Evolutionary conservation across 2,329 filamentous ascomycete species (phyloP).

Genomic region (Ascochyta pisi): DNA sequence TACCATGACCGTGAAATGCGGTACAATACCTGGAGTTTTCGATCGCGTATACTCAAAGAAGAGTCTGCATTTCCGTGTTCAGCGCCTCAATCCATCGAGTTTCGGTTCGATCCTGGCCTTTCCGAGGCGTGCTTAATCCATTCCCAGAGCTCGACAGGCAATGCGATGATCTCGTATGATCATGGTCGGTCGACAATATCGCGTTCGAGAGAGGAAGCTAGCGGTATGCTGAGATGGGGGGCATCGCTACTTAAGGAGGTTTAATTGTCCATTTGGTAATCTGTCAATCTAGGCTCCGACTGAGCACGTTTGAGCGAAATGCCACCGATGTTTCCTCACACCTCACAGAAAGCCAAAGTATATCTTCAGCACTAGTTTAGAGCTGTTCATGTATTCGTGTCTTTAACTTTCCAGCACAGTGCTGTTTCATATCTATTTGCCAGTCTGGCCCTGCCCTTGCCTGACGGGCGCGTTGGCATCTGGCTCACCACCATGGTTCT

Average conservation of each 20-base stretch:
- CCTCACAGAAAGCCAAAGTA: not conserved
- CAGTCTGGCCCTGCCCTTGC: constrained; percentile 28
- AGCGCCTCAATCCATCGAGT: no score
- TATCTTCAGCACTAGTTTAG: not conserved
- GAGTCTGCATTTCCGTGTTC: no score
- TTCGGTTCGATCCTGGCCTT: no score
- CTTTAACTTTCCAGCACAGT: not conserved
- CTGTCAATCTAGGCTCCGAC: not conserved
- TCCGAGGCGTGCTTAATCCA: no score
- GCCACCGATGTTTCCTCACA: not conserved
- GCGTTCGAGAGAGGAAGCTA: no score
- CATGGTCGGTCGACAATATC: no score
- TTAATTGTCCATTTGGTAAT: not conserved
- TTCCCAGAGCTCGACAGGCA: not conserved
- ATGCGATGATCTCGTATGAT: not conserved
- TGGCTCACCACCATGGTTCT: constrained; percentile 50
- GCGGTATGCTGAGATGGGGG: not conserved
- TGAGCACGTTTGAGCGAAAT: constrained; percentile 17
- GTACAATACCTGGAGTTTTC: no score
- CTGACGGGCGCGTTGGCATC: constrained; percentile 51
- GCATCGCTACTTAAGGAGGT: not conserved
- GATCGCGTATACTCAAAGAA: no score
- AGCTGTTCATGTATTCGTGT: constrained; percentile 1
- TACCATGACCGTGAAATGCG: no score
- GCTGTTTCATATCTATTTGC: constrained; percentile 4